A percentile compares a stretch with the other conserved stretches of the same genome.
These are phyloP conservation scores for Kwoniella dejecticola DNA, from an alignment of 768 basidiomycete species.

Conservation along the genomic window DNA sequence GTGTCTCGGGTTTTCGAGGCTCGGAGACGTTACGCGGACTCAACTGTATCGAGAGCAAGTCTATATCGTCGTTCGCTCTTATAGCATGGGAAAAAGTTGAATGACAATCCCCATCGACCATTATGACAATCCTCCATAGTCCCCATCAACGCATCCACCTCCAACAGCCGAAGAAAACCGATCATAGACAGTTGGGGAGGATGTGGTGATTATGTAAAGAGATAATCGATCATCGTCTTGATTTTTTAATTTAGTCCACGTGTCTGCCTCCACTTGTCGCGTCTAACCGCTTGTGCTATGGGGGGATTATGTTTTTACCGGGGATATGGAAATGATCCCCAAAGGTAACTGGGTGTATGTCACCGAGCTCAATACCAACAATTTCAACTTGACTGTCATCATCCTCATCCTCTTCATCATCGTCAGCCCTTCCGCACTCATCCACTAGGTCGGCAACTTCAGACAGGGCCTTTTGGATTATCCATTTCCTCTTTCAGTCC, in stretches of 20 bases:
- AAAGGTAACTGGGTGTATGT: not conserved
- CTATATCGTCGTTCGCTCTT: no score
- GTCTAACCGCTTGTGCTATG: not conserved
- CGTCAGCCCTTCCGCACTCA: not conserved
- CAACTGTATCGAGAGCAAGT: no score
- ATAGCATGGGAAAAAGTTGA: no score
- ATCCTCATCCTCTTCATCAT: not conserved
- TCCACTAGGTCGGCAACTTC: no score
- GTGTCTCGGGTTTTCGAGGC: no score
- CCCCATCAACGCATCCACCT: not conserved
- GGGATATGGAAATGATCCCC: constrained; percentile 1
- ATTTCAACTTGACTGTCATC: not conserved
- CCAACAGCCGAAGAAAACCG: constrained; percentile 17
- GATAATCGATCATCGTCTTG: constrained; percentile 1
- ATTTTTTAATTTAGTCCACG: constrained; percentile 15
- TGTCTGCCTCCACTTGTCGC: constrained; percentile 12
- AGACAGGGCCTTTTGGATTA: no score
- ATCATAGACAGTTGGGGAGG: constrained; percentile 1
- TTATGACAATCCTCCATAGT: not conserved
- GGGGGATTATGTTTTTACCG: constrained; percentile 10
- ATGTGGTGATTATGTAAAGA: not conserved
- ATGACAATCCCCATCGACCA: no score
- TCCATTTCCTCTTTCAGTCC: not conserved
- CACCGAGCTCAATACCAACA: not conserved
- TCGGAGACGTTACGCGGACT: no score